Base-by-base conservation (phyloP, 768 basidiomycete genomes). In the Russula virescens region DNA sequence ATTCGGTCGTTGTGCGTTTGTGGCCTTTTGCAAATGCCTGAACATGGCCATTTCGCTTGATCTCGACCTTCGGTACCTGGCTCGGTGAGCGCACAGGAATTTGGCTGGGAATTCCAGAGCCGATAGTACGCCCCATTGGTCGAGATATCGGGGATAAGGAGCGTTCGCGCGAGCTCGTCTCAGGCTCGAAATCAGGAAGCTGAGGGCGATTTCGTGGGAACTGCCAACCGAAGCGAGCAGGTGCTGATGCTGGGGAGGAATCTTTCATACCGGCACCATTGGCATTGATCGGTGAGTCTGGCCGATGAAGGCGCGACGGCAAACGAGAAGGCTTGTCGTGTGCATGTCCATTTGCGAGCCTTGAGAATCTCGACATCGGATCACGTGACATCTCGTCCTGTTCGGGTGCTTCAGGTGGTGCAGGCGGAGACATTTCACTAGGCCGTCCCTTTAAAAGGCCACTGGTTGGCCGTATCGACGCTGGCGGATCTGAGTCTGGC, bases 1-100 rank as follows among this genome's bases (percentile, higher is more conserved):
- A 65, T 58, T 77, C 73, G 19, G 69, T 72, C 9, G 62, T 34
- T 21, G 68, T 69, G 11, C 72, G 68, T 55, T 69, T 70, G 60
- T 75, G 68, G 23, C 72, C 69, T 28, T 51, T 72, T 49, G 65
- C 45, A 65, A 68, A 50, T 68, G 55, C 59, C 63, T 64, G 61
- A 68, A 64, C 18, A 66, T 58, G 59, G 9, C 52, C 60, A 21
- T 59, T 59, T 40, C 52, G 51, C 46, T 31, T 54, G 6, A 40
- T 63, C 65, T 69, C 71, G 34, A 66, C 67, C 62, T 55, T 69
- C 51, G 63, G 68, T 6, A 59, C 64, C 67, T 78, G 79, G 55
- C 71, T 67, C 21, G 76, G 74, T 19, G 80, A 74, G 25, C 74
- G 74, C 5, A 80, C 73, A 16, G 82, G 81, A 57, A 83, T 81